Evolutionary conservation across 2,329 filamentous ascomycete genomes (phyloP).

Genomic region (Talaromyces sp.): DNA sequence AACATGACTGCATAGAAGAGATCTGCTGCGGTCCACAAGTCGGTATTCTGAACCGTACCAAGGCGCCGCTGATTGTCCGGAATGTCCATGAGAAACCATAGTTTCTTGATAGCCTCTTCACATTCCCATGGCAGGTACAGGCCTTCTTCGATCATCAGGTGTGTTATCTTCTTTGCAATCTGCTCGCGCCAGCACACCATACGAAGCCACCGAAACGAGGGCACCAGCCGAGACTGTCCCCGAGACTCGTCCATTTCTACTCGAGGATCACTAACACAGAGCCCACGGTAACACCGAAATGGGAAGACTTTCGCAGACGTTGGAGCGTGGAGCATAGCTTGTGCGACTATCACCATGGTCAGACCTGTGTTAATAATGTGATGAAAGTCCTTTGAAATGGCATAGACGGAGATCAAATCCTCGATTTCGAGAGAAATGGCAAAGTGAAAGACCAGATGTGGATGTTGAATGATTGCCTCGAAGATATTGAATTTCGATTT

Average conservation of each 20-base stretch:
- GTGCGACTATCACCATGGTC: slow-evolving; percentile 54
- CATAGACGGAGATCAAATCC: slow-evolving; percentile 62
- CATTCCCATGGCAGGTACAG: slow-evolving; percentile 52
- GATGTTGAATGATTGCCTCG: slow-evolving; percentile 13
- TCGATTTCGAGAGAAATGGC: slow-evolving; percentile 50
- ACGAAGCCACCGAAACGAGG: slow-evolving; percentile 62
- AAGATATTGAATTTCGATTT: slow-evolving; percentile 10
- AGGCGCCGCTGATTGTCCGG: slow-evolving; percentile 54
- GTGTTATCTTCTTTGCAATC: slow-evolving; percentile 59
- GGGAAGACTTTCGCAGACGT: slow-evolving; percentile 56
- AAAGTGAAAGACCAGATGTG: slow-evolving; percentile 54
- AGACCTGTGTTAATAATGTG: slow-evolving; percentile 56
- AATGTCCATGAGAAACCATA: slow-evolving; percentile 71
- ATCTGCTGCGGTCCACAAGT: slow-evolving; percentile 56
- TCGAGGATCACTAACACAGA: slow-evolving; percentile 59
- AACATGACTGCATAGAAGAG: slow-evolving; percentile 61
- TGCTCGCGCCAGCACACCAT: slow-evolving; percentile 60
- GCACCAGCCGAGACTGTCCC: slow-evolving; percentile 48
- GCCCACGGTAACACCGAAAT: slow-evolving; percentile 54
- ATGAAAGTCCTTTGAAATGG: slow-evolving; percentile 61
- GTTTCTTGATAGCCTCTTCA: slow-evolving; percentile 52
- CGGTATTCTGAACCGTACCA: slow-evolving; percentile 49
- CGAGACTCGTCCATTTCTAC: slow-evolving; percentile 17
- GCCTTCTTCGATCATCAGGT: slow-evolving; percentile 54
- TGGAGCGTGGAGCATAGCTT: slow-evolving; percentile 52